Evolutionary conservation across 495 filamentous ascomycete species (phyloP), one percentile per base, ranked within the genome.

Genomic region (Aspergillus conjunctus): DNA sequence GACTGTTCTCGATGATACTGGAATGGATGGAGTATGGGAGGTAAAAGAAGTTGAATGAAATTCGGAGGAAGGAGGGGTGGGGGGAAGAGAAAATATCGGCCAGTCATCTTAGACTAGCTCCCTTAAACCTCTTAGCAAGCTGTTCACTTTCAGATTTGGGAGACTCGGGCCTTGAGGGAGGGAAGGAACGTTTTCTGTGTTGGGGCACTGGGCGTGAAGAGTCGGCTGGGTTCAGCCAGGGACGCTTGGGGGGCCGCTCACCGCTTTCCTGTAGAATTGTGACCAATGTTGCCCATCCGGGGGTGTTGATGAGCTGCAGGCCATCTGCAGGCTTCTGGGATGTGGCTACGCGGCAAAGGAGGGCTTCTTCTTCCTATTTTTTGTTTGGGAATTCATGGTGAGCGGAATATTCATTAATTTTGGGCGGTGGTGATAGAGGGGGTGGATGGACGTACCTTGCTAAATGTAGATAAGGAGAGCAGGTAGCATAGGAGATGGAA

Each of bases 51-150:
- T 26, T 18, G 61, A 20, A 18, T 34, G 37, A 17, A 22, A 50
- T 31, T 21, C 30, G 44, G 18, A 21, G 10, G 17, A 5, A 21
- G n/a, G n/a, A 15, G 58, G 34, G 37, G 37, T 11, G 37, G 26
- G 56, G 53, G 34, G 43, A 44, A 15, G 51, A 50, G 51, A 22
- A 51, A 51, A 58, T 39, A 57, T 61, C 39, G 56, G 55, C 55
- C 50, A 62, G 66, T 78, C 76, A 86, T 70, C 80, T 92, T 85
- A 97, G 82, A 85, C 91, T 97, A 92, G 96, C 86, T 85, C 90
- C 90, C 88, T 93, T 92, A 82, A 97, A 89, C 83, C 91, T 88
- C 88, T 97, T 97, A 97, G 93, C 87, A 91, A 97, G 89, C 70
- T 87, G 87, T 83, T 90, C 90, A 76, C 78, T 75, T 71, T 78